phyloP scores from a whole-genome alignment of 495 filamentous ascomycete genomes.

The Pyrenopolyporus hunteri region DNA sequence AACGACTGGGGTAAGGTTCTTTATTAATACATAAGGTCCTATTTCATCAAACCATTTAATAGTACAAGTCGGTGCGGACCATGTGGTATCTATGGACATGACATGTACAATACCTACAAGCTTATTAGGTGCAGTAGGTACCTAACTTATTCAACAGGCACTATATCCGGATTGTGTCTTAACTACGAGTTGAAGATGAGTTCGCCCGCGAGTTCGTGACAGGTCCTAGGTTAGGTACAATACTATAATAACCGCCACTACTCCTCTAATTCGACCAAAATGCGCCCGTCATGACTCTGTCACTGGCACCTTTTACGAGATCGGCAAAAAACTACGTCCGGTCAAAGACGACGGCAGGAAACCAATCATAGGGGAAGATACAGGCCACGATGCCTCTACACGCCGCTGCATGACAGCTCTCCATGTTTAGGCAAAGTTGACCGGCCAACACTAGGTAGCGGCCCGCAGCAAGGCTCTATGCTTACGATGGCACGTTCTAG shows the following conservation, averaged over 20 bases:
- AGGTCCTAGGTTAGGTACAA: too few relatives aligned
- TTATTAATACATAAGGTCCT: conserved; percentile 12
- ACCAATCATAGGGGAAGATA: conserved; percentile 16
- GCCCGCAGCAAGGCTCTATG: conserved; percentile 4
- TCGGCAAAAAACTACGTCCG: conserved; percentile 17
- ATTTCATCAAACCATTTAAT: not conserved
- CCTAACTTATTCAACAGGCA: not conserved
- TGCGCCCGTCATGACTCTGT: conserved; percentile 7
- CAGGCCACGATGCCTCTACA: conserved; percentile 10
- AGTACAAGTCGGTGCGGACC: not conserved
- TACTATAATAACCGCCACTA: not conserved
- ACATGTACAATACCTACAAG: too few relatives aligned
- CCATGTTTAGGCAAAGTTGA: conserved; percentile 14
- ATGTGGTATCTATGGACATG: too few relatives aligned
- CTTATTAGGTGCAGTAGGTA: too few relatives aligned
- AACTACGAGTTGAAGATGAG: not conserved
- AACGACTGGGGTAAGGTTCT: too few relatives aligned
- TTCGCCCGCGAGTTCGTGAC: too few relatives aligned
- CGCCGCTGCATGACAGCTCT: conserved; percentile 16
- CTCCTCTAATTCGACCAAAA: conserved; percentile 3
- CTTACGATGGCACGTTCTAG: too few relatives aligned
- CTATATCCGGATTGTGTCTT: not conserved
- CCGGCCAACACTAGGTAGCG: not conserved
- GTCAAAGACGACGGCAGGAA: not conserved
- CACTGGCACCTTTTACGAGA: conserved; percentile 20